These are phyloP conservation scores for Phlegmacium glaucopus DNA, from an alignment of 768 basidiomycete species.

Conservation along the genomic window DNA sequence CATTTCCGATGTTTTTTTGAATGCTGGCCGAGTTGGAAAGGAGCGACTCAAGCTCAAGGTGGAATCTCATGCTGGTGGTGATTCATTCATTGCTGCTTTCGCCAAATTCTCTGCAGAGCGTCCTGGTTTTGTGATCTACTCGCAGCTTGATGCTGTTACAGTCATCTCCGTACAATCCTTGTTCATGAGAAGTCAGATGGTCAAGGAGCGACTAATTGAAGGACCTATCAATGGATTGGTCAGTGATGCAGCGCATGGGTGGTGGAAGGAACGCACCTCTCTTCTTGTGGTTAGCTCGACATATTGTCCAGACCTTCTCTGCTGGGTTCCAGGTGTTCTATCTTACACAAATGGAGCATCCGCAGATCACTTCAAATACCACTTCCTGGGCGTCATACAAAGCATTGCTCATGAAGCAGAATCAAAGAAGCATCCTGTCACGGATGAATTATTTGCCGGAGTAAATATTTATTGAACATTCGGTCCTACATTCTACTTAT, in stretches of 20 bases:
- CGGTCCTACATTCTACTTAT: background rate
- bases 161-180: conserved; percentile 25
- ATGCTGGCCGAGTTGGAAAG: conserved; percentile 15
- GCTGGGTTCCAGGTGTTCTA: conserved; percentile 31
- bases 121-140: conserved; percentile 19
- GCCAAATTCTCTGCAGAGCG: conserved; percentile 6
- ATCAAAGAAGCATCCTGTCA: conserved; percentile 3
- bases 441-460: conserved; percentile 15
- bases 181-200: conserved; percentile 25
- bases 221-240: conserved; percentile 30
- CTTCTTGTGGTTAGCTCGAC: conserved; percentile 30
- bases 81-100: conserved; percentile 14
- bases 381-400: conserved; percentile 28
- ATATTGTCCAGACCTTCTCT: conserved; percentile 21
- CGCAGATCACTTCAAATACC: conserved; percentile 24
- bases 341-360: conserved; percentile 28
- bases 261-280: conserved; percentile 23
- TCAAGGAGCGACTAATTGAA: conserved; percentile 15
- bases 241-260: conserved; percentile 35
- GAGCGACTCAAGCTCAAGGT: conserved; percentile 14
- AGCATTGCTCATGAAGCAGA: conserved; percentile 23
- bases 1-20: conserved; percentile 17
- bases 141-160: conserved; percentile 13
- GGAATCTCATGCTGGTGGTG: background rate
- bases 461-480: conserved; percentile 7